Evolutionary conservation across 805 yeast species (phyloP), one percentile per base, ranked within the genome.

Genomic region (Candida railenensis): DNA sequence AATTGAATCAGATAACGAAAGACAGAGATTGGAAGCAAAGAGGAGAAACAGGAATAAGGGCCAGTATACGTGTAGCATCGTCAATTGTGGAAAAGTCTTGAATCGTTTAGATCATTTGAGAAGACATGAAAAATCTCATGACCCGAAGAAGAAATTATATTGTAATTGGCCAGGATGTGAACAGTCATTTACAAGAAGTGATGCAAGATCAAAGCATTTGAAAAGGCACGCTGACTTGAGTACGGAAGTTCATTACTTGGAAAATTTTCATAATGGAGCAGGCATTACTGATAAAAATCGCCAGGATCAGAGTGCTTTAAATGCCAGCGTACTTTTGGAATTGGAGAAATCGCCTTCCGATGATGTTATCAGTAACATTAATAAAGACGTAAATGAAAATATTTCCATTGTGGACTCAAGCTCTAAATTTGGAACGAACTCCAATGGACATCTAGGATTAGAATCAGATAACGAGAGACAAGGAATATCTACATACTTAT

Each of bases 151-250:
- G 14, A 41, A 43, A 20, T 42, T 46, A 25, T 28, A 36, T 2
- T 60, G 65, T 36, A 7, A 43, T 3, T 53, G 54, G 52, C 55
- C 58, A 14, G 53, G 54, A 4, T 60, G 65, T 45, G 39, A 45
- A 12, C 51, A 46, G 25, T 37, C 34, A 11, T 60, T 60, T 42
- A 40, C 50, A 9, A 46, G 65, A 25, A 56, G 50, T 21, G 65
- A 60, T 42, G 55, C 58, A 2, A 49, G 46, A 38, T 62, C 58
- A 18, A 59, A 58, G 40, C 65, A 60, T 34, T 47, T 51, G 34
- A 48, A 40, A 34, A 49, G 61, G 16, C 63, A 60, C 44, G 30
- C 30, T 7, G 30, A 25, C 5, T 25, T 25, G 11, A 5, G 30
- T 7, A 5, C 30, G 30, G 30, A 25, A 11, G 5, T 25, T 25